Evolutionary conservation across 345 rosid species (phyloP).

Genomic region (Melaleuca quinquenervia): DNA sequence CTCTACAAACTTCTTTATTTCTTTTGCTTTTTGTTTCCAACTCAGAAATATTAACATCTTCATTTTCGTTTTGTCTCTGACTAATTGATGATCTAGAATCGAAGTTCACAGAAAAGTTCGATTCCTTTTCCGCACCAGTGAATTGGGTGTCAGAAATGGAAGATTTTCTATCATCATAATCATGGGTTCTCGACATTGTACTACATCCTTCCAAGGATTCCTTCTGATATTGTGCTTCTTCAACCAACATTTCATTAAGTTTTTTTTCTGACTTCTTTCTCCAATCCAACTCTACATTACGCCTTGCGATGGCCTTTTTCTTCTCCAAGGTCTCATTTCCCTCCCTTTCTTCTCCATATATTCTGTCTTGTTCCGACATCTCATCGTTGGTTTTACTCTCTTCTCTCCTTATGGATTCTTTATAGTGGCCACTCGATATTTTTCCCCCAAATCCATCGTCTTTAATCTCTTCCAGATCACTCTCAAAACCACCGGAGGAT

Average conservation of each 20-base stretch:
- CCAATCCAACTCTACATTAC: constrained; percentile 39
- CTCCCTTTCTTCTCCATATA: constrained; percentile 6
- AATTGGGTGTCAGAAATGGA: constrained; percentile 17
- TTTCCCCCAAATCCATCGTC: constrained; percentile 17
- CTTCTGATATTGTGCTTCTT: constrained; percentile 27
- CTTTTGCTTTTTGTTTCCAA: constrained; percentile 27
- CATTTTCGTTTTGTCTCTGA: constrained; percentile 13
- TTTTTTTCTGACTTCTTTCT: constrained; percentile 66
- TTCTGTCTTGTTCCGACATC: constrained; percentile 1
- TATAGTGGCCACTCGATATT: constrained; percentile 8
- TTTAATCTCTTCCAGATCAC: constrained; percentile 37
- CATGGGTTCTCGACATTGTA: constrained; percentile 14
- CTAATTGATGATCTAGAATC: constrained; percentile 27
- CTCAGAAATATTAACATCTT: constrained; percentile 15
- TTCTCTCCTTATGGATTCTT: constrained; percentile 7
- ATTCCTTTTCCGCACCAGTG: constrained; percentile 19
- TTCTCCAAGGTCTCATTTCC: constrained; percentile 6
- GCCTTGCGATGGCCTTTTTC: neutral
- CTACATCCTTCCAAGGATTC: constrained; percentile 23
- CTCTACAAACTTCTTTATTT: constrained; percentile 21
- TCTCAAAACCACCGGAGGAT: constrained; percentile 50
- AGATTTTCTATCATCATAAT: constrained; percentile 17
- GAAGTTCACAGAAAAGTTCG: constrained; percentile 12
- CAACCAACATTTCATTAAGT: constrained; percentile 24
- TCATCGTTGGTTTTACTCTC: constrained; percentile 8